Conservation (phyloP, 202 grass and related monocot species). For the Carex arenaria region DNA sequence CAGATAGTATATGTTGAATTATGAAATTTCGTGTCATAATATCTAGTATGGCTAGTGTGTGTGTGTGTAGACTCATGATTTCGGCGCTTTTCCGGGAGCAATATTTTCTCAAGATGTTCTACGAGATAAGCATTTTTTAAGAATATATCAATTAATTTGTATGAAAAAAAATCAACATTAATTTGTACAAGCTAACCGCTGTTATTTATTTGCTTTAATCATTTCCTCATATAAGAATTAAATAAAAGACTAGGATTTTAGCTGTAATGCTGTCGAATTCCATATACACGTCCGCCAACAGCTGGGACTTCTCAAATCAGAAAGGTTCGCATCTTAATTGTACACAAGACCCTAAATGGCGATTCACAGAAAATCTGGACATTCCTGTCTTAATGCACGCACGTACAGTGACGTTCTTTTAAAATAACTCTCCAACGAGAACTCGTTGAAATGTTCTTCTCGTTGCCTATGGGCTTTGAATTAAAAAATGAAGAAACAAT, state of each 20-base stretch:
- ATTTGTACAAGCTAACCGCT: too few species aligned
- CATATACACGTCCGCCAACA: not conserved
- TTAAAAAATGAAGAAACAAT: not conserved
- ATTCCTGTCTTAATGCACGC: not conserved
- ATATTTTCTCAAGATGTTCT: too few species aligned
- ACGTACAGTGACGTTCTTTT: constrained; percentile 2
- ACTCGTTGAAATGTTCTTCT: constrained; percentile 18
- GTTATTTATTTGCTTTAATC: too few species aligned
- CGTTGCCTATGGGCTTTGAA: not conserved
- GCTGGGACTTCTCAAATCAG: not conserved
- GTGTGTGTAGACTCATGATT: too few species aligned
- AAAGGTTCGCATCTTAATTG: not conserved
- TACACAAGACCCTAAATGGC: not conserved
- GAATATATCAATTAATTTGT: too few species aligned
- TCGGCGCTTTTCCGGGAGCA: too few species aligned
- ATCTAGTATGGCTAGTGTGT: too few species aligned
- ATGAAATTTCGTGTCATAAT: too few species aligned
- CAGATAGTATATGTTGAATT: too few species aligned
- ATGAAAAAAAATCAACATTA: too few species aligned
- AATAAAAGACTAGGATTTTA: not conserved
- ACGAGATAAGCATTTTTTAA: too few species aligned
- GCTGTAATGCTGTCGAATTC: not conserved
- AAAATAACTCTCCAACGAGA: not conserved
- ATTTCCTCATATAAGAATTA: not conserved
- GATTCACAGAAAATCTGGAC: not conserved